Evolutionary conservation across 2,329 filamentous ascomycete species (phyloP).

Genomic region (Botryosphaeria dothidea): DNA sequence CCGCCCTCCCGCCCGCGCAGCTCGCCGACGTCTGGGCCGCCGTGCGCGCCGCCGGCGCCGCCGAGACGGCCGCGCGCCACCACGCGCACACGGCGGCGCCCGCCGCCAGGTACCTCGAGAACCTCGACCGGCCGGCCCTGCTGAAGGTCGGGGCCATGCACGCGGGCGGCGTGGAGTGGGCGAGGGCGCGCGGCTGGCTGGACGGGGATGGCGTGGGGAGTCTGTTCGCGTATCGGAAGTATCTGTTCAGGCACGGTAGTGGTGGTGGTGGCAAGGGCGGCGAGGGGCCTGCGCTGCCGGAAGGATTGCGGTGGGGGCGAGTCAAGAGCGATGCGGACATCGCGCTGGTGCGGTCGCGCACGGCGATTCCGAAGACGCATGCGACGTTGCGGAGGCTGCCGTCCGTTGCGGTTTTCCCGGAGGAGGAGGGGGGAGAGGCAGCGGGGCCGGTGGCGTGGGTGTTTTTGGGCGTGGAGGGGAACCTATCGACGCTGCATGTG

Average conservation of each 20-base stretch:
- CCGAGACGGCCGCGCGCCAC: background rate
- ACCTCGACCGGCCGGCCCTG: slow-evolving; percentile 36
- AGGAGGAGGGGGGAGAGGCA: slow-evolving; percentile 21
- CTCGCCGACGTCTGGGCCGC: background rate
- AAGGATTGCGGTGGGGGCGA: slow-evolving; percentile 58
- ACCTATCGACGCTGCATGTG: slow-evolving; percentile 62
- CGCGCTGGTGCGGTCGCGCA: slow-evolving; percentile 55
- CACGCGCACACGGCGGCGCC: slow-evolving; percentile 1
- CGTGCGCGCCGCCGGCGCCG: background rate
- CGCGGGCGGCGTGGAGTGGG: slow-evolving; percentile 29
- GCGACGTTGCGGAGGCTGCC: slow-evolving; percentile 44
- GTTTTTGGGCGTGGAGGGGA: slow-evolving; percentile 63
- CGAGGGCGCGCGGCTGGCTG: slow-evolving; percentile 27
- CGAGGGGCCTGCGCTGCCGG: slow-evolving; percentile 48
- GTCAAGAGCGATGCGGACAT: slow-evolving; percentile 56
- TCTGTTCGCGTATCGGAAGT: slow-evolving; percentile 51
- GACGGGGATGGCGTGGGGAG: slow-evolving; percentile 33
- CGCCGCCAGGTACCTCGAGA: slow-evolving; percentile 29
- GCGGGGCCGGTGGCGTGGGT: slow-evolving; percentile 62
- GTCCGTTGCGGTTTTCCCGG: slow-evolving; percentile 40
- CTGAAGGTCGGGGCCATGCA: slow-evolving; percentile 49
- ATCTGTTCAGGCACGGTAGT: slow-evolving; percentile 49
- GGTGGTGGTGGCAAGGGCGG: slow-evolving; percentile 33
- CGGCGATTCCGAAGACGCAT: slow-evolving; percentile 56
- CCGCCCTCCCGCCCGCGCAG: background rate